Percentiles rank a stretch among this genome's conserved stretches.
Evolutionary conservation across 2,329 filamentous ascomycete species (phyloP).

Genomic region (Calcarisporium arbuscula): DNA sequence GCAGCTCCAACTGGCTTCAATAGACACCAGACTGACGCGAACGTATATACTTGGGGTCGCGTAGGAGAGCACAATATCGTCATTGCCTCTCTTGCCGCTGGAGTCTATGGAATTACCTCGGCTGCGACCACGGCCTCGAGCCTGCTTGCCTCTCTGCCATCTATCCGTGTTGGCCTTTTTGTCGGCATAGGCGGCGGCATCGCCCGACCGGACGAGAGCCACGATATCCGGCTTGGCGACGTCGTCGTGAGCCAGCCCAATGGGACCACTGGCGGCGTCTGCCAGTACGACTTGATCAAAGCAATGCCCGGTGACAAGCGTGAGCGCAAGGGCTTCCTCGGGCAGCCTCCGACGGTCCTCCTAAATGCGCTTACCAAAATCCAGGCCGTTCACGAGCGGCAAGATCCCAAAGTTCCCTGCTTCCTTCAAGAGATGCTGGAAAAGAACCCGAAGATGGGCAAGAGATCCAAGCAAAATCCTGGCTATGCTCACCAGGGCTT

Average conservation of each 20-base stretch:
- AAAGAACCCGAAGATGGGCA: conserved; percentile 7
- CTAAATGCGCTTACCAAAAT: conserved; percentile 4
- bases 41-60: conserved; percentile 14
- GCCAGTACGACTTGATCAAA: conserved; percentile 14
- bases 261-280: conserved; percentile 5
- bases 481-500: conserved; percentile 3
- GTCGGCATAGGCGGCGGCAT: conserved; percentile 13
- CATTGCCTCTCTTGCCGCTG: conserved; percentile 11
- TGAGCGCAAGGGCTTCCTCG: conserved; percentile 3
- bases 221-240: conserved; percentile 11
- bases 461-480: conserved; percentile 1
- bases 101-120: conserved; percentile 6
- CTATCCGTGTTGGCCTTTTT: conserved; percentile 9
- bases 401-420: conserved; percentile 4
- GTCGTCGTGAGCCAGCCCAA: conserved; percentile 5
- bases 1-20: conserved; percentile 1
- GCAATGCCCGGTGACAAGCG: conserved; percentile 2
- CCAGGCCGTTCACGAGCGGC: conserved; percentile 4
- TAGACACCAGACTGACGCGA: conserved; percentile 8
- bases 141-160: conserved; percentile 10
- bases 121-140: conserved; percentile 9
- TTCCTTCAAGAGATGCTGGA: conserved; percentile 6
- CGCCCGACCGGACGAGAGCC: conserved; percentile 4
- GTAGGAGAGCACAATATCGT: conserved; percentile 17
- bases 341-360: conserved; percentile 2